Percentiles rank a stretch among this genome's conserved stretches.
phyloP scores from a whole-genome alignment of 371 early-diverging fungal species.

The Apophysomyces elegans region DNA sequence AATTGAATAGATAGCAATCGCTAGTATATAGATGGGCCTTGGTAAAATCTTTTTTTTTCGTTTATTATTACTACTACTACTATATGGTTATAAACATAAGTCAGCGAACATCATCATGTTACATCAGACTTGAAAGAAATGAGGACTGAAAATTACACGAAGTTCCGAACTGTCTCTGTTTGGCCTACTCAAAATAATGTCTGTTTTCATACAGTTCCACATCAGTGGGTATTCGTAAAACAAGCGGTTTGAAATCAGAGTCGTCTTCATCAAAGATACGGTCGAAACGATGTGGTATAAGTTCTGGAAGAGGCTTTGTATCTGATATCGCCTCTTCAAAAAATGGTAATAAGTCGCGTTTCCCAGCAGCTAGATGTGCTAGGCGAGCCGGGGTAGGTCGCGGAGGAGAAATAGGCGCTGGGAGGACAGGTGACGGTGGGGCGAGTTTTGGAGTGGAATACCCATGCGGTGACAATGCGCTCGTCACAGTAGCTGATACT shows the following conservation, averaged over 20 bases:
- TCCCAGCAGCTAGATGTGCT: neutral
- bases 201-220: constrained; percentile 7
- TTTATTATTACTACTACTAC: too few relatives aligned
- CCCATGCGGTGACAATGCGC: neutral
- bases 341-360: constrained; percentile 2
- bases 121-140: too few relatives aligned
- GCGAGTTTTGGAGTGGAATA: neutral
- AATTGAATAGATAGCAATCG: too few relatives aligned
- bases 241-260: constrained; percentile 8
- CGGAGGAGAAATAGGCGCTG: neutral
- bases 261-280: constrained; percentile 1
- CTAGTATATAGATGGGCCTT: too few relatives aligned
- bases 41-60: too few relatives aligned
- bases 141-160: too few relatives aligned
- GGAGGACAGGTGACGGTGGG: neutral
- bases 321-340: constrained; percentile 5
- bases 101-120: too few relatives aligned
- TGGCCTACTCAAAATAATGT: neutral
- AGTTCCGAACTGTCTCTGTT: neutral
- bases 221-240: constrained; percentile 5
- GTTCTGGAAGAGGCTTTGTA: neutral
- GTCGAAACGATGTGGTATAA: constrained; percentile 2
- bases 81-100: too few relatives aligned
- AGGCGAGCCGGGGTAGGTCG: constrained; percentile 4
- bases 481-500: neutral